Conservation (phyloP, 371 early-diverging fungal genomes). For the Mucor piriformis region DNA sequence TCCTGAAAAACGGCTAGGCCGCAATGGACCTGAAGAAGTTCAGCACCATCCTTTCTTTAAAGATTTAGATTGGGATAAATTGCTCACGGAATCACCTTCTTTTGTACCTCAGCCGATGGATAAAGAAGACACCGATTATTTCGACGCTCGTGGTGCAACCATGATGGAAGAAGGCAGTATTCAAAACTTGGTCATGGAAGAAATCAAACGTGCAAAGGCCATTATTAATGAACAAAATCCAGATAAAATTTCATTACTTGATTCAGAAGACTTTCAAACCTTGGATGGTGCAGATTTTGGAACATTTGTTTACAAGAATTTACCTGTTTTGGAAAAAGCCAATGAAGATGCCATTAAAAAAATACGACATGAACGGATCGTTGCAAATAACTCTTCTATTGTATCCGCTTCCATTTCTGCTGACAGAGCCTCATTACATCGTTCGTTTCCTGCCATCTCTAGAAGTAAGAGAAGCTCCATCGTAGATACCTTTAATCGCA, state of each 20-base stretch:
- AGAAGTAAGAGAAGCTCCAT: slow-evolving; percentile 27
- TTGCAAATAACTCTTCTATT: slow-evolving; percentile 8
- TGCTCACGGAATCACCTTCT: slow-evolving; percentile 70
- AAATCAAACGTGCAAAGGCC: slow-evolving; percentile 42
- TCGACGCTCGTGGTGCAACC: slow-evolving; percentile 86
- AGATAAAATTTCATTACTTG: slow-evolving; percentile 23
- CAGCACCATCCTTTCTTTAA: slow-evolving; percentile 69
- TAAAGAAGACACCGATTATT: slow-evolving; percentile 91
- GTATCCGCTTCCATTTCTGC: slow-evolving; percentile 5
- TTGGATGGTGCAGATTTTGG: slow-evolving; percentile 79
- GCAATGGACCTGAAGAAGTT: slow-evolving; percentile 68
- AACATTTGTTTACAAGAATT: slow-evolving; percentile 88
- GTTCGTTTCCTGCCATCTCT: slow-evolving; percentile 22
- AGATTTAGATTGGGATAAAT: slow-evolving; percentile 67
- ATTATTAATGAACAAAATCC: slow-evolving; percentile 52
- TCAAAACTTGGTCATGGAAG: slow-evolving; percentile 25
- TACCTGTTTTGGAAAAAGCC: slow-evolving; percentile 86
- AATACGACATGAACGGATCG: slow-evolving; percentile 55
- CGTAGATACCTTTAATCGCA: slow-evolving; percentile 8
- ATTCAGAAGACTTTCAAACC: background rate
- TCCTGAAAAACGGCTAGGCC: slow-evolving; percentile 77
- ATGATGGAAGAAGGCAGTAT: slow-evolving; percentile 32
- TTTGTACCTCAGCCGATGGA: slow-evolving; percentile 85
- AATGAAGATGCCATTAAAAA: slow-evolving; percentile 82
- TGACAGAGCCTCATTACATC: background rate